These are phyloP conservation scores for Hyparrhenia diplandra DNA, from an alignment of 176 grass and related monocot species.

Conservation along the genomic window DNA sequence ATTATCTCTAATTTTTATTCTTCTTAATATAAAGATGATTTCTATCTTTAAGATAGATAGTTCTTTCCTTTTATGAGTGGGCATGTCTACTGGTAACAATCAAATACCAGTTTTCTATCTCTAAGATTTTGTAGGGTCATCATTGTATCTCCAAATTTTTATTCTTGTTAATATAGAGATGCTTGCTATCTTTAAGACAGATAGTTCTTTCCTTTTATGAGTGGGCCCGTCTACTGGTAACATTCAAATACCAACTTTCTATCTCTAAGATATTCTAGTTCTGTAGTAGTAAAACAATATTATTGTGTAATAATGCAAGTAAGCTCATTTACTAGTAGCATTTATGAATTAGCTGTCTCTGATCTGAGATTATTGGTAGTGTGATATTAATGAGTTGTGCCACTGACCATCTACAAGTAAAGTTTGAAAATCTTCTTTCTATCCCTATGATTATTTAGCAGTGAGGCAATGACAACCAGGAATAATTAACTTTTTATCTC, in stretches of 20 bases:
- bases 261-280: neutral
- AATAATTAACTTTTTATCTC: neutral
- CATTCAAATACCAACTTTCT: neutral
- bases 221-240: neutral
- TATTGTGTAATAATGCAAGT: no score
- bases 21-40: neutral
- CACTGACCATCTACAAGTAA: neutral
- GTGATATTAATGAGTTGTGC: neutral
- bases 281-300: no score
- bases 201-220: no score
- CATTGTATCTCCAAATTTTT: no score
- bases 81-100: no score
- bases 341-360: neutral
- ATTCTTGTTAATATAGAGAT: no score
- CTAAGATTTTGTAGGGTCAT: no score
- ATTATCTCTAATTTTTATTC: neutral
- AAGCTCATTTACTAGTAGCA: no score
- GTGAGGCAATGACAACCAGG: neutral
- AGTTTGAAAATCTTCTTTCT: neutral
- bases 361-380: neutral
- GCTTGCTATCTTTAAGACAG: no score
- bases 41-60: neutral
- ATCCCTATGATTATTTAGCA: neutral
- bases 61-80: no score
- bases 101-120: neutral